These are phyloP conservation scores for Bruguiera sexangula DNA, from an alignment of 345 rosid genomes.

Conservation along the genomic window DNA sequence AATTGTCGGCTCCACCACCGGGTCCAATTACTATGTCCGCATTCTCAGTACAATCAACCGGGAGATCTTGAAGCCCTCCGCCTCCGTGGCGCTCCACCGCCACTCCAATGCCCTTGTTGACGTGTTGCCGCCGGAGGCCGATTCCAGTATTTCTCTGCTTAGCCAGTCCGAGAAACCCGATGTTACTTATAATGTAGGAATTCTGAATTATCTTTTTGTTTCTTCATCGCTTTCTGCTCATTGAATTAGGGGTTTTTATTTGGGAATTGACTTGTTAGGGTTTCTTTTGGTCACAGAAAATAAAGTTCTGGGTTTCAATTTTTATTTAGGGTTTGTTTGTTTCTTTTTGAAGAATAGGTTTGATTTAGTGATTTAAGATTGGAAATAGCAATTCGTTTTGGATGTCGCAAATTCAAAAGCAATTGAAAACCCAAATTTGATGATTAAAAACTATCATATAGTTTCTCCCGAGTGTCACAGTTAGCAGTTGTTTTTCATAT, in stretches of 20 bases:
- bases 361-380: too few species aligned
- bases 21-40: slow-evolving; percentile 74
- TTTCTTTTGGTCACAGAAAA: too few species aligned
- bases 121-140: slow-evolving; percentile 86
- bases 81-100: slow-evolving; percentile 88
- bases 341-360: too few species aligned
- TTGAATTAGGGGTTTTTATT: neutral
- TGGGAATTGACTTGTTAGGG: too few species aligned
- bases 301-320: too few species aligned
- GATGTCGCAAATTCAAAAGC: too few species aligned
- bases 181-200: slow-evolving; percentile 58
- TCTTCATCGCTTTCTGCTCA: neutral
- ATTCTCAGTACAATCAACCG: slow-evolving; percentile 80
- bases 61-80: slow-evolving; percentile 78
- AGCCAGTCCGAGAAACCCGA: slow-evolving; percentile 92
- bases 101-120: slow-evolving; percentile 93
- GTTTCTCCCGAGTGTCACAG: too few species aligned
- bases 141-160: slow-evolving; percentile 80
- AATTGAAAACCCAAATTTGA: too few species aligned
- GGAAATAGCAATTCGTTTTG: too few species aligned
- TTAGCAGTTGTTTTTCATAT: too few species aligned
- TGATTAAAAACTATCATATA: too few species aligned
- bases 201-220: neutral
- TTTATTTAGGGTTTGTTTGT: too few species aligned
- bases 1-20: slow-evolving; percentile 83